phyloP scores from a whole-genome alignment of 805 yeast species.

The Sugiyamaella lignohabitans region DNA sequence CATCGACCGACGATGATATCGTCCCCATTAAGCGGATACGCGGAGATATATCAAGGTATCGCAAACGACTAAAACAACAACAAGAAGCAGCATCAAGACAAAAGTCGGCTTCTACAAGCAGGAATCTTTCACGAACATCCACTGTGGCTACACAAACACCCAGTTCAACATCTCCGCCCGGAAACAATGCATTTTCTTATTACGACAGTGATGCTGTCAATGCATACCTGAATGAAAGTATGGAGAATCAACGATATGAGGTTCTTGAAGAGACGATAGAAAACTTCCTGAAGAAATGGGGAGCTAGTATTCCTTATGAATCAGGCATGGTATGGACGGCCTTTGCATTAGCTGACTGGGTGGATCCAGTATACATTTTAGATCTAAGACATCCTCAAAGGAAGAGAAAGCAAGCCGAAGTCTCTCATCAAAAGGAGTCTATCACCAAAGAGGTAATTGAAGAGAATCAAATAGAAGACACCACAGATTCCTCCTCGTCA shows the following conservation, averaged over 20 bases:
- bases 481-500: too few relatives aligned
- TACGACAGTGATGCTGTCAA: constrained; percentile 9
- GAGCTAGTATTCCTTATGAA: constrained; percentile 67
- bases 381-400: too few relatives aligned
- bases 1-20: constrained; percentile 12
- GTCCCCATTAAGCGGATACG: constrained; percentile 28
- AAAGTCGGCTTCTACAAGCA: constrained; percentile 2
- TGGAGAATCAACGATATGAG: constrained; percentile 18
- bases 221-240: constrained; percentile 13
- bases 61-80: constrained; percentile 21
- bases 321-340: constrained; percentile 86
- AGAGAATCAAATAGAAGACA: too few relatives aligned
- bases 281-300: constrained; percentile 72
- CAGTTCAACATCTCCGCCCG: not conserved
- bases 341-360: constrained; percentile 82
- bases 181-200: not conserved
- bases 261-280: constrained; percentile 52
- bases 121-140: constrained; percentile 6
- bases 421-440: too few relatives aligned
- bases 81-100: constrained; percentile 1
- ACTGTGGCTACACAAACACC: not conserved
- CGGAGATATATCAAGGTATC: constrained; percentile 29
- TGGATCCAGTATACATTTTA: constrained; percentile 49
- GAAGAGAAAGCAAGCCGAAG: too few relatives aligned
- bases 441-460: too few relatives aligned